Conservation (phyloP, 306 rosid species). For the Cicer chorassanicum region DNA sequence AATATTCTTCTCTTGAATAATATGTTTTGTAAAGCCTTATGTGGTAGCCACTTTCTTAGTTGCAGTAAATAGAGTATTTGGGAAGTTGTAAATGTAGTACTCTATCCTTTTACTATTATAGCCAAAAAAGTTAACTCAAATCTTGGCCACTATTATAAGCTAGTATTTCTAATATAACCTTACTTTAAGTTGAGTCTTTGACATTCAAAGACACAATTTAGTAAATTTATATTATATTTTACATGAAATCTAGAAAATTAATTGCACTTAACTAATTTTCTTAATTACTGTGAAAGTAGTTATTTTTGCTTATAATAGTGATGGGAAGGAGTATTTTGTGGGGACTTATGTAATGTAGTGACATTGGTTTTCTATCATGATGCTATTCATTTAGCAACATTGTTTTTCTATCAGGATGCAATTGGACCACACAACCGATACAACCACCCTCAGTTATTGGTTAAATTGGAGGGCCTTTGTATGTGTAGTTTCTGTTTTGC, state of each 20-base stretch:
- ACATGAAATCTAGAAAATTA: too few species aligned
- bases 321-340: background rate
- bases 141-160: too few species aligned
- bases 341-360: background rate
- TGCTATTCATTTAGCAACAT: conserved; percentile 21
- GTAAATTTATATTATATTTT: too few species aligned
- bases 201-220: too few species aligned
- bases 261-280: too few species aligned
- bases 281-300: too few species aligned
- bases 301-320: too few species aligned
- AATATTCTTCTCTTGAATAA: background rate
- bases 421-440: conserved; percentile 46
- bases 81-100: too few species aligned
- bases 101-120: too few species aligned
- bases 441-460: conserved; percentile 74
- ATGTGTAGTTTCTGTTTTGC: conserved; percentile 62
- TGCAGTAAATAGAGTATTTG: conserved; percentile 12
- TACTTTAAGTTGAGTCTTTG: too few species aligned
- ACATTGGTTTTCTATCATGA: background rate
- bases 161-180: too few species aligned
- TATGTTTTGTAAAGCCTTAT: background rate
- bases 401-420: conserved; percentile 61
- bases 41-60: conserved; percentile 22
- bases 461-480: conserved; percentile 70
- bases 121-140: too few species aligned